These are phyloP conservation scores for Taphrina deformans DNA, from an alignment of 1,139 yeast species.

Conservation along the genomic window DNA sequence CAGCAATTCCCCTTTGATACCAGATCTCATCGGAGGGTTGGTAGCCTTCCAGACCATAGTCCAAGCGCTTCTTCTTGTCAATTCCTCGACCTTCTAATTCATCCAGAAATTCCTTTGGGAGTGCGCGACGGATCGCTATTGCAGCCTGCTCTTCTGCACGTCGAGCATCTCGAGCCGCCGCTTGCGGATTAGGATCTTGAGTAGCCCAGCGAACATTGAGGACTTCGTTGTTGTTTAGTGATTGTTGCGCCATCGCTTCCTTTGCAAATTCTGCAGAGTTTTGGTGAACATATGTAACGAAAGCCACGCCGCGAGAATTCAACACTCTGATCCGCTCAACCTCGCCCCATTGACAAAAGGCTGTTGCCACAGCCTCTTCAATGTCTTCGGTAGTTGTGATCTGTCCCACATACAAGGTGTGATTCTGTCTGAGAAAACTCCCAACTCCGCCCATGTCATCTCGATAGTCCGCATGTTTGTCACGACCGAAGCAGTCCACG, in stretches of 20 bases:
- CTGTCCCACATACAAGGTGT: conserved; percentile 78
- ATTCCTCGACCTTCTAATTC: conserved; percentile 37
- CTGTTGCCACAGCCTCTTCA: conserved; percentile 52
- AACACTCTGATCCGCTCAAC: conserved; percentile 67
- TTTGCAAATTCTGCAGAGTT: conserved; percentile 87
- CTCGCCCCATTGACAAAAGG: conserved; percentile 74
- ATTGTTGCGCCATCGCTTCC: conserved; percentile 86
- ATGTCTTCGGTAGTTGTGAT: conserved; percentile 50
- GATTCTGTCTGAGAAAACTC: conserved; percentile 65
- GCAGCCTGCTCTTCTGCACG: conserved; percentile 49
- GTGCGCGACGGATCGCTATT: conserved; percentile 45
- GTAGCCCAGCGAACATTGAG: conserved; percentile 83
- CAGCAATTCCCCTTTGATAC: conserved; percentile 37
- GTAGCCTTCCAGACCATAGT: conserved; percentile 38
- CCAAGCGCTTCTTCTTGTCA: conserved; percentile 33
- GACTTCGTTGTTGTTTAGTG: conserved; percentile 64
- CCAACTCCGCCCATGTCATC: conserved; percentile 98
- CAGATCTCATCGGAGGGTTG: conserved; percentile 38
- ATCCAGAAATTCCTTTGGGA: conserved; percentile 42
- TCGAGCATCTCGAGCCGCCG: conserved; percentile 54
- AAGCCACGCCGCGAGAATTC: conserved; percentile 68
- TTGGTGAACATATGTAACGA: conserved; percentile 69
- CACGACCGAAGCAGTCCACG: conserved; percentile 91
- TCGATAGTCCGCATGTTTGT: conserved; percentile 73
- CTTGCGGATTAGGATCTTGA: conserved; percentile 78